Conservation (phyloP, 179 eudicot species). For the Monotropa hypopitys region DNA sequence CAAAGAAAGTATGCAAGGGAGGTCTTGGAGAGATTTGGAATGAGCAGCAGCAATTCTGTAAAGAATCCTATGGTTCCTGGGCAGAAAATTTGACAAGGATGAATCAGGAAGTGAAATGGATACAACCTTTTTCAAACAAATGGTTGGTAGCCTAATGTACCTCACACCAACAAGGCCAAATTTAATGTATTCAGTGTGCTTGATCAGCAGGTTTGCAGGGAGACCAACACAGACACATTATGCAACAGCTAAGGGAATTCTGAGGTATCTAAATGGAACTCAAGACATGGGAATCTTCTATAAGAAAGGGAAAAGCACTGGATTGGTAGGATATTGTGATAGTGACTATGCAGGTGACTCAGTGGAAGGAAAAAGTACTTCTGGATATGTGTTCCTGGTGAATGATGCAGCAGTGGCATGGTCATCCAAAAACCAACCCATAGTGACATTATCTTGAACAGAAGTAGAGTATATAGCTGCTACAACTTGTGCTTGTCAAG, state of each 20-base stretch:
- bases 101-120: not conserved
- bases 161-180: not conserved
- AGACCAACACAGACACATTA: not conserved
- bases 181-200: not conserved
- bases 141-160: not conserved
- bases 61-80: not conserved
- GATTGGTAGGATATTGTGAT: not conserved
- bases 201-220: not conserved
- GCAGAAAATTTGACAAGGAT: not conserved
- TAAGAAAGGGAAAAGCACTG: not conserved
- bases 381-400: not conserved
- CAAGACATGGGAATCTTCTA: not conserved
- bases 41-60: not conserved
- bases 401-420: not conserved
- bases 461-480: too few species aligned
- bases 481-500: too few species aligned
- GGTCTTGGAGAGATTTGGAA: not conserved
- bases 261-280: not conserved
- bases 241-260: not conserved
- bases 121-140: not conserved
- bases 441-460: not conserved
- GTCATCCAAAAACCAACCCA: not conserved
- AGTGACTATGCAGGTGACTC: not conserved
- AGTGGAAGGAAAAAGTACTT: too few species aligned
- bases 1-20: not conserved